These are phyloP conservation scores for Dendrobium huoshanense DNA, from an alignment of 106 monocot species.

Conservation along the genomic window DNA sequence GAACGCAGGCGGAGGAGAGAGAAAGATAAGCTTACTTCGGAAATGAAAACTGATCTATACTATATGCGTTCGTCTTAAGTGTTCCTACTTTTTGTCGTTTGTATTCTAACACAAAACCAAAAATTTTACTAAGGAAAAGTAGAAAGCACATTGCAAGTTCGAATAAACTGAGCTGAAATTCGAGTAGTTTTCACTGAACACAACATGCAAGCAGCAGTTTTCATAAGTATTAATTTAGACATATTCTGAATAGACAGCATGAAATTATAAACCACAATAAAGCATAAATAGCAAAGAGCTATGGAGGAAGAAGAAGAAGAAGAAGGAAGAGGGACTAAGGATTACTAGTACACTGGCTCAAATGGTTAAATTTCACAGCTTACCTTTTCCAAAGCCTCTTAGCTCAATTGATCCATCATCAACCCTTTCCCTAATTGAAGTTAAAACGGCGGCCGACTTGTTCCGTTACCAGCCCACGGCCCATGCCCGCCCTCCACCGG, in stretches of 20 bases:
- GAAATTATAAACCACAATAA: background rate
- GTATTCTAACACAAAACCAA: background rate
- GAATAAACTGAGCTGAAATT: background rate
- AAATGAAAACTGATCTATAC: background rate
- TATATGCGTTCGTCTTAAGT: background rate
- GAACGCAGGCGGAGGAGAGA: background rate
- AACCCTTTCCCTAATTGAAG: too few species aligned
- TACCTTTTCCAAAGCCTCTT: background rate
- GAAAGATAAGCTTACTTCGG: background rate
- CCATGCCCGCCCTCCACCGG: background rate
- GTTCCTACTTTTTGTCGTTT: background rate
- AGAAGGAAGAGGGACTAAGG: too few species aligned
- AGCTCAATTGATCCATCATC: background rate
- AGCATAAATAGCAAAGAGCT: background rate
- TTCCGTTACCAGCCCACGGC: background rate
- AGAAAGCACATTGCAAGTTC: background rate
- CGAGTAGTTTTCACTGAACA: background rate
- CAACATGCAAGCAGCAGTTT: background rate
- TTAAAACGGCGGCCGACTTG: conserved; percentile 1
- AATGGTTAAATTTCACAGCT: background rate
- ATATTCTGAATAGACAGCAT: background rate
- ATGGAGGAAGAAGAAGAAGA: background rate
- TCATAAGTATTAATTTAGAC: background rate
- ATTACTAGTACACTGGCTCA: background rate
- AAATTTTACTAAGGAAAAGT: background rate